Conservation (phyloP, 2,329 filamentous ascomycete genomes). For the Colletotrichum eleusines region DNA sequence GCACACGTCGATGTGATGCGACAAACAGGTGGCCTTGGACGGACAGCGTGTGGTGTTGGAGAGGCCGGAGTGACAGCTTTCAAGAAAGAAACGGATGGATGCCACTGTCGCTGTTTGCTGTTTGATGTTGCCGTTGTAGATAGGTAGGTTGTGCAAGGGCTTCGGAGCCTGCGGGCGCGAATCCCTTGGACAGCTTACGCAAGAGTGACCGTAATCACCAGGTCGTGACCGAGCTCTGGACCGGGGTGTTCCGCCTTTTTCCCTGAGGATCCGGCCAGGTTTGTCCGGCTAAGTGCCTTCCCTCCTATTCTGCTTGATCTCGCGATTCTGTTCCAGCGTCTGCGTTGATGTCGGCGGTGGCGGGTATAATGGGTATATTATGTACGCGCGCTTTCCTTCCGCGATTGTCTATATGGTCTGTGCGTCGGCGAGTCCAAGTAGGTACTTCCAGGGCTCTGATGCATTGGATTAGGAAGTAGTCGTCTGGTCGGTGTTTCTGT, state of each 20-base stretch:
- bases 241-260: slow-evolving; percentile 1
- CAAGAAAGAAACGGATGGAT: slow-evolving; percentile 1
- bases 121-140: background rate
- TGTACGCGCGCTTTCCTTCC: background rate
- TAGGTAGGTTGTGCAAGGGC: slow-evolving; percentile 3
- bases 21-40: background rate
- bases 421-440: slow-evolving; percentile 25
- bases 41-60: background rate
- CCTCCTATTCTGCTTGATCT: slow-evolving; percentile 12
- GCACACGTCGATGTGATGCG: background rate
- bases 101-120: background rate
- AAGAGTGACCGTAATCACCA: slow-evolving; percentile 4
- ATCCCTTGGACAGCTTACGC: slow-evolving; percentile 7
- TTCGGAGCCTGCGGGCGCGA: slow-evolving; percentile 23
- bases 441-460: slow-evolving; percentile 8
- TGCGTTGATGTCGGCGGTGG: background rate
- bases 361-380: too few species aligned
- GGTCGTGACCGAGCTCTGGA: background rate
- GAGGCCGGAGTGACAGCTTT: slow-evolving; percentile 17
- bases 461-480: slow-evolving; percentile 25
- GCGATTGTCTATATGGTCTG: slow-evolving; percentile 1
- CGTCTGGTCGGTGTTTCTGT: slow-evolving; percentile 17
- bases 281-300: background rate
- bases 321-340: slow-evolving; percentile 16
- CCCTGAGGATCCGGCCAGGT: background rate